Evolutionary conservation across 345 rosid genomes (phyloP), one percentile per base, ranked within the genome.

Genomic region (Euphorbia tirucalli): DNA sequence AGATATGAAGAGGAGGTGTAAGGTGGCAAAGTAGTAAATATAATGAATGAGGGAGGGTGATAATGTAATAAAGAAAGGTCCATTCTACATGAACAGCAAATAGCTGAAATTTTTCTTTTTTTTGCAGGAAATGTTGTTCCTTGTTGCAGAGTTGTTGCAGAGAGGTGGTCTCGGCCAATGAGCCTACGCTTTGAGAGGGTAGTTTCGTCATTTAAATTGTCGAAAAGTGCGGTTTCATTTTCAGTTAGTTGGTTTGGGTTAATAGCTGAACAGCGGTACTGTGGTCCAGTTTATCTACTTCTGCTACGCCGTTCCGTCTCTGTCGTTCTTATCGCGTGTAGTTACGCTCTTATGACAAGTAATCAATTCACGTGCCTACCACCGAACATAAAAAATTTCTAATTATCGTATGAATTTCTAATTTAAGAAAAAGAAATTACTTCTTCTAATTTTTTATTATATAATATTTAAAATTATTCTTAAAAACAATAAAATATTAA

Each of bases 11-110:
- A 37, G 46, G 72, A 41, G 15, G 68, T 9, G 61, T 65, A n/a
- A 32, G 76, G 78, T 87, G 84, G 89, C 77, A 80, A 70, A 70
- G 71, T 41, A 56, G 94, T 86, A 87, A 89, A 83, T 86, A 86
- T 21, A 39, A 80, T 71, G 73, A 71, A 82, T 80, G 87, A 74
- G 21, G 1, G 80, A 56, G 80, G 86, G 70, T 76, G 76, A 75
- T 79, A 60, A 46, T 46, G 52, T 46, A 46, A 41, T 44, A 30
- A 76, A 63, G 3, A 10, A 58, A 44, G 69, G 37, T 67, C 72
- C 79, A 75, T 66, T 71, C 72, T 52, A 54, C 68, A 48, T 18
- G 66, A 27, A 39, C 71, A 72, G 71, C 63, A 56, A 48, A 10
- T 46, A 65, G 58, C 52, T 62, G 65, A 54, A 77, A 61, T 35